These are phyloP conservation scores for Serendipita indica DNA, from an alignment of 768 basidiomycete genomes.

Conservation along the genomic window DNA sequence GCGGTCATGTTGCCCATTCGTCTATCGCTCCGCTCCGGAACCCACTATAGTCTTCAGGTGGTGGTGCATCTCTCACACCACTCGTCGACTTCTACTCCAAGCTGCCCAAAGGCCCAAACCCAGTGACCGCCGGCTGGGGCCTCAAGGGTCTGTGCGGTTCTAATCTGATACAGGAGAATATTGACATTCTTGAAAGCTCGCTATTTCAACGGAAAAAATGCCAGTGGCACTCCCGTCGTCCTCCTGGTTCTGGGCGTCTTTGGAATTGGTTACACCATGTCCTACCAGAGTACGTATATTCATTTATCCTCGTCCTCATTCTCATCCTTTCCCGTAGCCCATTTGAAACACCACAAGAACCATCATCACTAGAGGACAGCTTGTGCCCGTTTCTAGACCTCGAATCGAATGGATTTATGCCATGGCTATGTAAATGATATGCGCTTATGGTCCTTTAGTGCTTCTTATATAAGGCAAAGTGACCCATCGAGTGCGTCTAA, in stretches of 20 bases:
- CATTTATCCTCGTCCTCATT: neutral
- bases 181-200: constrained; percentile 20
- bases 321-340: neutral
- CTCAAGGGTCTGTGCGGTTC: constrained; percentile 37
- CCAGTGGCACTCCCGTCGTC: constrained; percentile 54
- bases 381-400: neutral
- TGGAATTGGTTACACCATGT: constrained; percentile 69
- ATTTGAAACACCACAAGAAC: constrained; percentile 72
- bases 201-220: constrained; percentile 77
- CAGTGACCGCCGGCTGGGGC: constrained; percentile 41
- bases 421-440: no score
- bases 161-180: no score
- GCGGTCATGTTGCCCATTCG: neutral
- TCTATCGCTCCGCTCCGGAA: neutral
- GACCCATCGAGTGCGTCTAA: no score
- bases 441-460: no score
- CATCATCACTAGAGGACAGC: constrained; percentile 46
- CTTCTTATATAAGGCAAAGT: no score
- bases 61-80: constrained; percentile 62
- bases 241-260: constrained; percentile 52
- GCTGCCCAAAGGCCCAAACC: constrained; percentile 76
- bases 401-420: neutral
- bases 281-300: constrained; percentile 67
- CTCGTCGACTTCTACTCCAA: constrained; percentile 95
- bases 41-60: constrained; percentile 45